Conservation (phyloP, 805 yeast genomes). For the Candida arabinofermentans region DNA sequence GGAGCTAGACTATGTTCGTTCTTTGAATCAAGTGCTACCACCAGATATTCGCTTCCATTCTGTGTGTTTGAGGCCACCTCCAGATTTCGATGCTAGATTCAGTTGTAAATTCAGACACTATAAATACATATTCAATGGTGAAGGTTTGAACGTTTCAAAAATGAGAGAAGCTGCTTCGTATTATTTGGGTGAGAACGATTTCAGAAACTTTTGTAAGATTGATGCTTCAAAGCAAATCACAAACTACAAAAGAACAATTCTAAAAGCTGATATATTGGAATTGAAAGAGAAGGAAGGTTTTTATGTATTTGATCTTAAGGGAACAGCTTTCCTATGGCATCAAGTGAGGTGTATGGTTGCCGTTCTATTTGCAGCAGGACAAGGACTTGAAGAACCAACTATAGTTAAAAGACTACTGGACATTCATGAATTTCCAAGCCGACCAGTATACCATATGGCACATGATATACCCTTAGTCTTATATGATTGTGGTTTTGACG, state of each 20-base stretch:
- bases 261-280: slow-evolving; percentile 28
- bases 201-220: slow-evolving; percentile 88
- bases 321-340: slow-evolving; percentile 95
- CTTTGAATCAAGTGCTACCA: slow-evolving; percentile 76
- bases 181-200: slow-evolving; percentile 78
- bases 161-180: slow-evolving; percentile 67
- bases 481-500: slow-evolving; percentile 75
- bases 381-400: slow-evolving; percentile 58
- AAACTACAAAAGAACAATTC: slow-evolving; percentile 65
- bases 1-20: slow-evolving; percentile 74
- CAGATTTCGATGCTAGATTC: slow-evolving; percentile 85
- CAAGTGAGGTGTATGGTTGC: slow-evolving; percentile 97
- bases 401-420: slow-evolving; percentile 60
- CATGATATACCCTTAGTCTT: slow-evolving; percentile 82
- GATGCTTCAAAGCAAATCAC: slow-evolving; percentile 93
- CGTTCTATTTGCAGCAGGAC: slow-evolving; percentile 74
- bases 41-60: slow-evolving; percentile 79
- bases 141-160: slow-evolving; percentile 51
- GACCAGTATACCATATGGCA: slow-evolving; percentile 87
- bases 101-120: slow-evolving; percentile 86
- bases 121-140: slow-evolving; percentile 67
- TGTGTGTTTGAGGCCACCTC: slow-evolving; percentile 78
- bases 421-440: slow-evolving; percentile 48
- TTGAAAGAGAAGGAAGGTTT: slow-evolving; percentile 32
- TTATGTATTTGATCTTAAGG: slow-evolving; percentile 72